Evolutionary conservation across 1,284 basidiomycete genomes (phyloP).

Genomic region (Cutaneotrichosporon cyanovorans): DNA sequence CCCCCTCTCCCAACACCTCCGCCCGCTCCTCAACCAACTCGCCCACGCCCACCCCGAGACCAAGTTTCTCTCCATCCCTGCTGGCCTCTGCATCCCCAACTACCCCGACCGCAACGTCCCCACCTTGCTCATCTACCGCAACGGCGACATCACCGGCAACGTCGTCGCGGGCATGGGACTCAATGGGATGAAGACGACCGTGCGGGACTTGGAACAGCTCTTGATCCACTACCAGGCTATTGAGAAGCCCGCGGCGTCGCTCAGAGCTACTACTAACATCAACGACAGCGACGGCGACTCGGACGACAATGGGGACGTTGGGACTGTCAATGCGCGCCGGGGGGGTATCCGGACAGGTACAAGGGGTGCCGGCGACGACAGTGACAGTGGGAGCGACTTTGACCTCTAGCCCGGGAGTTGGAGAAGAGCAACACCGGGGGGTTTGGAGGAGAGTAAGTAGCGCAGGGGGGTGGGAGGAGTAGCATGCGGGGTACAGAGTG

Average conservation of each 20-base stretch:
- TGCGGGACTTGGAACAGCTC: slow-evolving; percentile 52
- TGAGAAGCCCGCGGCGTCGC: slow-evolving; percentile 32
- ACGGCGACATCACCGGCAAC: slow-evolving; percentile 81
- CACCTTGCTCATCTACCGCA: slow-evolving; percentile 85
- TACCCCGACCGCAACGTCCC: slow-evolving; percentile 87
- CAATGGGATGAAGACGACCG: slow-evolving; percentile 66
- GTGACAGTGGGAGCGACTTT: slow-evolving; percentile 41
- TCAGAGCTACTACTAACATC: slow-evolving; percentile 12
- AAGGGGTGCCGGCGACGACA: slow-evolving; percentile 14
- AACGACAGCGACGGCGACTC: slow-evolving; percentile 12
- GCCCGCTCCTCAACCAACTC: slow-evolving; percentile 62
- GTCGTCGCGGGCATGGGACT: slow-evolving; percentile 56
- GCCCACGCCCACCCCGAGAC: slow-evolving; percentile 78
- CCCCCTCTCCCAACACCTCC: slow-evolving; percentile 67
- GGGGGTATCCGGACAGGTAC: slow-evolving; percentile 29
- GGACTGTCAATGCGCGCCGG: slow-evolving; percentile 29
- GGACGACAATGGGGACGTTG: slow-evolving; percentile 28
- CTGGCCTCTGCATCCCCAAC: slow-evolving; percentile 91
- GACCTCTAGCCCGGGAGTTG: slow-evolving; percentile 32
- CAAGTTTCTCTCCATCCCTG: slow-evolving; percentile 93
- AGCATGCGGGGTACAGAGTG: too few species aligned
- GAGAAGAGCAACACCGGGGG: too few species aligned
- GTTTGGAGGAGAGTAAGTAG: too few species aligned
- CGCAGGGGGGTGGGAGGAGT: too few species aligned
- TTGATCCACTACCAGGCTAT: slow-evolving; percentile 35